Evolutionary conservation across 2,329 filamentous ascomycete species (phyloP).

Genomic region (Scytalidium lignicola): DNA sequence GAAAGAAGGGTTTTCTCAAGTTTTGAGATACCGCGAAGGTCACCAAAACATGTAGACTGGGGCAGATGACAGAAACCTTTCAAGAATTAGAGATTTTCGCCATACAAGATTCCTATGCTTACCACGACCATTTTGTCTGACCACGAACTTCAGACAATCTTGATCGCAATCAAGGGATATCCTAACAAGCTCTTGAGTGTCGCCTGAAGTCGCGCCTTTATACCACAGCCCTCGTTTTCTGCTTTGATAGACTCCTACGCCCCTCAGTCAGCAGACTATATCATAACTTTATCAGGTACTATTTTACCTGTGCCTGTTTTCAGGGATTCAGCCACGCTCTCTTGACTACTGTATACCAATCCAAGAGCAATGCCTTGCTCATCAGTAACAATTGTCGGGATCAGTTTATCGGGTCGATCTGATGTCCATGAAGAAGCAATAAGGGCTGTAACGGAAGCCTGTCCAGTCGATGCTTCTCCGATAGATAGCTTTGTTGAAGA

Average conservation of each 20-base stretch:
- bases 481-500: constrained; percentile 64
- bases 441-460: constrained; percentile 64
- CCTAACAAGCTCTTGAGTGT: constrained; percentile 82
- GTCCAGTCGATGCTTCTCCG: constrained; percentile 52
- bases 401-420: constrained; percentile 76
- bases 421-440: constrained; percentile 72
- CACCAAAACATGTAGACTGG: constrained; percentile 87
- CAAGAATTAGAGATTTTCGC: constrained; percentile 8
- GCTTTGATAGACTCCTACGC: constrained; percentile 86
- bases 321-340: constrained; percentile 83
- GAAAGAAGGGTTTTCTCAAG: constrained; percentile 82
- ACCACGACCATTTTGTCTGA: constrained; percentile 79
- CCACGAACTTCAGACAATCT: constrained; percentile 85
- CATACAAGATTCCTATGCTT: constrained; percentile 13
- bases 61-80: constrained; percentile 85
- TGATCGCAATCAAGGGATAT: constrained; percentile 89
- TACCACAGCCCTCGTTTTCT: constrained; percentile 94
- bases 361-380: constrained; percentile 80
- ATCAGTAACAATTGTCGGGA: constrained; percentile 88
- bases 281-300: background rate
- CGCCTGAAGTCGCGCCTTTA: constrained; percentile 91
- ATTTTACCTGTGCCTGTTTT: constrained; percentile 55
- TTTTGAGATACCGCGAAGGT: constrained; percentile 72
- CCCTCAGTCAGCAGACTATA: constrained; percentile 11
- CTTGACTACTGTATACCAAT: constrained; percentile 88